These are phyloP conservation scores for Suillus clintonianus DNA, from an alignment of 768 basidiomycete genomes.

Conservation along the genomic window DNA sequence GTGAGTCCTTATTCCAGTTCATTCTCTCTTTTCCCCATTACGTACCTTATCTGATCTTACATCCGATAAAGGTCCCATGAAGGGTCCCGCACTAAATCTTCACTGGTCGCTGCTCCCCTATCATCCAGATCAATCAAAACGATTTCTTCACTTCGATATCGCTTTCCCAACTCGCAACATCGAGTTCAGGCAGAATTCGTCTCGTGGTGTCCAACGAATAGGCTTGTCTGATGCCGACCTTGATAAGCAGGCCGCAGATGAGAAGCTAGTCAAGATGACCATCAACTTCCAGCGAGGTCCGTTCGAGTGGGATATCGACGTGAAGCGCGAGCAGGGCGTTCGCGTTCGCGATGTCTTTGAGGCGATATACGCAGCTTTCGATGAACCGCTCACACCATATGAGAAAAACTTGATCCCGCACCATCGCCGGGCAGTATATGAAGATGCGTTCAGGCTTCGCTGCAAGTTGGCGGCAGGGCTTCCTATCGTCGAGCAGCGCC, in stretches of 20 bases:
- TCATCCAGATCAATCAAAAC: conserved; percentile 32
- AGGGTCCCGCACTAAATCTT: conserved; percentile 41
- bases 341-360: conserved; percentile 60
- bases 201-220: conserved; percentile 21
- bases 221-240: conserved; percentile 39
- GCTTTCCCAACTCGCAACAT: conserved; percentile 43
- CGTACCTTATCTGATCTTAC: conserved; percentile 32
- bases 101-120: conserved; percentile 54
- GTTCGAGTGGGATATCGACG: conserved; percentile 43
- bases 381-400: conserved; percentile 43
- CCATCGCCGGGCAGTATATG: conserved; percentile 32
- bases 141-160: conserved; percentile 50
- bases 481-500: conserved; percentile 40
- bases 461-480: conserved; percentile 45
- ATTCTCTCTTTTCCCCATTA: conserved; percentile 13
- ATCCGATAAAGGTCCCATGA: conserved; percentile 35
- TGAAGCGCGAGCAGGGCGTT: conserved; percentile 46
- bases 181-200: conserved; percentile 20
- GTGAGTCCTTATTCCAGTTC: conserved; percentile 15
- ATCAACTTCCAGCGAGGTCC: conserved; percentile 42
- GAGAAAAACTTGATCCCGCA: conserved; percentile 40
- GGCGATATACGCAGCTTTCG: conserved; percentile 53
- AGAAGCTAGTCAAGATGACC: conserved; percentile 47
- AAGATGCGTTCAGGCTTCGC: conserved; percentile 46
- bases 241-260: conserved; percentile 45